These are phyloP conservation scores for Laetiporus sulphureus DNA, from an alignment of 1,284 basidiomycete genomes.

Conservation along the genomic window DNA sequence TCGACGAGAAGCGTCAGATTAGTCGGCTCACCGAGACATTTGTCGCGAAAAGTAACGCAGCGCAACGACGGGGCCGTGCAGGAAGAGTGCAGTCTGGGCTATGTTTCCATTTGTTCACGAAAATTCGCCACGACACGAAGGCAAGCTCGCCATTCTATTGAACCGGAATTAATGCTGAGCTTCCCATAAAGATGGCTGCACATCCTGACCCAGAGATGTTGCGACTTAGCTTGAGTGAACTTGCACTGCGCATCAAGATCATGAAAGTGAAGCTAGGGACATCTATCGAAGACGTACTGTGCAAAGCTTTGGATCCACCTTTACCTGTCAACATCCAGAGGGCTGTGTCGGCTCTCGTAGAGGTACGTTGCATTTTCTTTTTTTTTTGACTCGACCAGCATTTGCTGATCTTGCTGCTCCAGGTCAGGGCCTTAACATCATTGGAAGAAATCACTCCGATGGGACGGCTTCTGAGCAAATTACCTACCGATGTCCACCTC, in stretches of 20 bases:
- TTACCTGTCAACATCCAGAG: conserved; percentile 84
- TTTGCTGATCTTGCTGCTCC: background rate
- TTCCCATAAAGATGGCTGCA: conserved; percentile 67
- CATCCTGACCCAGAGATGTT: conserved; percentile 96
- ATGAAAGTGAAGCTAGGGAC: conserved; percentile 87
- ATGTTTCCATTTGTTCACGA: conserved; percentile 96
- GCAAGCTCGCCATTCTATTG: conserved; percentile 34
- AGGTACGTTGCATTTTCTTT: conserved; percentile 45
- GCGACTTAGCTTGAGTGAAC: conserved; percentile 88
- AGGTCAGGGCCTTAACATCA: conserved; percentile 81
- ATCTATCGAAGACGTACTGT: conserved; percentile 88
- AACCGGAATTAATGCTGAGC: background rate
- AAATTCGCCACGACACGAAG: conserved; percentile 74
- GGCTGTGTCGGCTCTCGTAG: conserved; percentile 86
- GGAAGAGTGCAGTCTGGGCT: conserved; percentile 90
- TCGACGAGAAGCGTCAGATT: conserved; percentile 97
- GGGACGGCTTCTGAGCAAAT: conserved; percentile 84
- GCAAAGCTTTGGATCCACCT: conserved; percentile 88
- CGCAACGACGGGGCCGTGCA: conserved; percentile 86
- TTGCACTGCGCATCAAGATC: conserved; percentile 95
- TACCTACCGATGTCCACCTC: conserved; percentile 95
- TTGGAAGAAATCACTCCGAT: conserved; percentile 94
- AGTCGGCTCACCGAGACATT: conserved; percentile 92
- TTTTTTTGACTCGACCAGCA: background rate
- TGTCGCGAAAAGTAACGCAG: conserved; percentile 90